A percentile compares a stretch with the other conserved stretches of the same genome.
Evolutionary conservation across 805 yeast genomes (phyloP).

Genomic region (Candida nemodendra): DNA sequence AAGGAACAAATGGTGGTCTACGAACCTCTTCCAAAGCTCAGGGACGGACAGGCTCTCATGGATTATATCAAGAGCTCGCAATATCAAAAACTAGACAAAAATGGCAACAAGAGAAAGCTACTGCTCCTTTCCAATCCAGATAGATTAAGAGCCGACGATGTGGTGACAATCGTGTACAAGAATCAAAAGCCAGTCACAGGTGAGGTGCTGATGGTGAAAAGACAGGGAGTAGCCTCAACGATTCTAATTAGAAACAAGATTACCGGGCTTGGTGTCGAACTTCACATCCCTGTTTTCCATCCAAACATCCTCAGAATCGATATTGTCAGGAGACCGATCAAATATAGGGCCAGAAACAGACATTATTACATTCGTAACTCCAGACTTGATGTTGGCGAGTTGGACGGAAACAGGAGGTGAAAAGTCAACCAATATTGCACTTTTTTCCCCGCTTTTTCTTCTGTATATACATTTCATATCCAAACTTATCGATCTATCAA

Average conservation of each 20-base stretch:
- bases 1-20: constrained; percentile 36
- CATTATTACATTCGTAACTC: constrained; percentile 86
- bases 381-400: constrained; percentile 71
- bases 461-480: constrained; percentile 5
- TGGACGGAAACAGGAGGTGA: constrained; percentile 40
- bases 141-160: constrained; percentile 74
- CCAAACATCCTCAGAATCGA: constrained; percentile 79
- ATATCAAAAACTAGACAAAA: constrained; percentile 62
- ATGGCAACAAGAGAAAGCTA: constrained; percentile 61
- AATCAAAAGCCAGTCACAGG: constrained; percentile 72
- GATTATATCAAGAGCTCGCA: constrained; percentile 50
- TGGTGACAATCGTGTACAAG: constrained; percentile 70
- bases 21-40: constrained; percentile 49
- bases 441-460: no score
- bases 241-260: constrained; percentile 81
- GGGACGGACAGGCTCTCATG: constrained; percentile 46
- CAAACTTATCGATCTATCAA: no score
- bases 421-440: no score
- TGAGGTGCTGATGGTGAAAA: constrained; percentile 71
- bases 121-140: constrained; percentile 46
- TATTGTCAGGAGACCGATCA: constrained; percentile 68
- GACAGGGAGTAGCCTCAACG: constrained; percentile 70
- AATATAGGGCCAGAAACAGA: constrained; percentile 76
- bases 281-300: constrained; percentile 74
- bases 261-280: constrained; percentile 81